Base-by-base conservation (phyloP, 1,284 basidiomycete species). In the Lentinus polychrous region DNA sequence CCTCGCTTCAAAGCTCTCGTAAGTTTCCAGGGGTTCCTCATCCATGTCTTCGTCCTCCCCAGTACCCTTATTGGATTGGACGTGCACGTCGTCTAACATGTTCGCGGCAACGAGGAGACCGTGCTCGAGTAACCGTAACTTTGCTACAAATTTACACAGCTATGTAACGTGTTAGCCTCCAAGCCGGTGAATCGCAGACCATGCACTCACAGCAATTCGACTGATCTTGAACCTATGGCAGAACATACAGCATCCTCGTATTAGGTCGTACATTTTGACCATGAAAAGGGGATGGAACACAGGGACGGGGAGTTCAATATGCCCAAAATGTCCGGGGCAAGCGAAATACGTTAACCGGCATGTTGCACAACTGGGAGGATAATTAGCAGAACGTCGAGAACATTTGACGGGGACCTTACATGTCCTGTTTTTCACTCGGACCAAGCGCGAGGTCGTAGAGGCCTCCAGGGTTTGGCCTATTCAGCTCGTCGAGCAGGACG, bases 291-390 rank as follows among this genome's bases (percentile, higher is more conserved):
- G 96, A 64, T 99, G 95, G 65, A 91, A 99, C 11, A 99, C 91
- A 22, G 96, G 94, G 17, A 89, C 79, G 8, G 96, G 93, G 5
- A 99, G 81, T 59, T 98, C 94, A 56, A 99, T 95, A 69, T 99
- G 96, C n/a, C 96, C 96, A 72, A 91, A 99, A 69, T 99, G 96
- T 6, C 96, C 96, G 0, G 96, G 95, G 66, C 96, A 99, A 52
- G 86, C 85, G 68, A 87, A 98, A 61, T 91, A 94, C 43, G 83
- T 90, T 56, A 95, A 79, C 49, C 81, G 84, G 66, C 96, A 99
- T 67, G 96, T 97, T 57, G 88, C 74, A 68, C 96, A 99, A 54
- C 94, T 97, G 63, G 34, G 50, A 37, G 31, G 40, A 42, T 35
- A 11, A 35, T 55, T 23, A 52, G 42, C 51, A 40, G 42, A 35